Evolutionary conservation across 805 yeast genomes (phyloP), one percentile per base, ranked within the genome.

Genomic region (Blastobotrys terrestris): DNA sequence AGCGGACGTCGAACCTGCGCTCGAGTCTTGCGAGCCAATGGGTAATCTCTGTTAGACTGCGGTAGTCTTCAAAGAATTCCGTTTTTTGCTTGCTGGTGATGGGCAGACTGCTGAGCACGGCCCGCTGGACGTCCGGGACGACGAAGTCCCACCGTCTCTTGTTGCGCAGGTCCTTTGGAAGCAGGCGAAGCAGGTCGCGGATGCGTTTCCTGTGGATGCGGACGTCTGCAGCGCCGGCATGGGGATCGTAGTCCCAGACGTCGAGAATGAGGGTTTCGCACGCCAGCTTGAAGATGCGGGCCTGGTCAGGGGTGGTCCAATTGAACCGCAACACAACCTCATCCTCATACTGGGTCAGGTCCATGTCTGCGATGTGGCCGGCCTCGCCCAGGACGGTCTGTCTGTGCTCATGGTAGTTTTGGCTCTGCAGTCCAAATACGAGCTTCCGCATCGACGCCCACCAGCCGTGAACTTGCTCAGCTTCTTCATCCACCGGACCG

Each of bases 1-100:
- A 76, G 6, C 84, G 60, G 0, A 95, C 88, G 64, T 77, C 87
- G n/a, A n/a, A n/a, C n/a, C n/a, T n/a, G n/a, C n/a, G n/a, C 1
- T 86, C 76, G 51, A 77, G 20, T 74, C 55, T 74, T 72, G 80
- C 84, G 57, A 84, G 72, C 95, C 95, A 88, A 0, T 82, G 71
- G 60, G 87, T 76, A 16, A 90, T 83, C 2, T 88, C 77, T 31
- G 78, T 77, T 55, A 87, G 70, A 31, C 85, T 80, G 55, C 91
- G 74, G 68, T 81, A 89, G 49, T 80, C 83, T 55, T 75, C 77
- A 67, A 89, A 89, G 64, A 89, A 89, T 2, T 81, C 58, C 31
- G 61, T 63, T 4, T 46, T 48, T 5, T 51, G 19, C 44, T 41
- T 31, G 40, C 16, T n/a, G 6, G 35, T 40, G 44, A 57, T 40